These are phyloP conservation scores for Ruellia speciosa DNA, from an alignment of 305 asterid genomes.

Conservation along the genomic window DNA sequence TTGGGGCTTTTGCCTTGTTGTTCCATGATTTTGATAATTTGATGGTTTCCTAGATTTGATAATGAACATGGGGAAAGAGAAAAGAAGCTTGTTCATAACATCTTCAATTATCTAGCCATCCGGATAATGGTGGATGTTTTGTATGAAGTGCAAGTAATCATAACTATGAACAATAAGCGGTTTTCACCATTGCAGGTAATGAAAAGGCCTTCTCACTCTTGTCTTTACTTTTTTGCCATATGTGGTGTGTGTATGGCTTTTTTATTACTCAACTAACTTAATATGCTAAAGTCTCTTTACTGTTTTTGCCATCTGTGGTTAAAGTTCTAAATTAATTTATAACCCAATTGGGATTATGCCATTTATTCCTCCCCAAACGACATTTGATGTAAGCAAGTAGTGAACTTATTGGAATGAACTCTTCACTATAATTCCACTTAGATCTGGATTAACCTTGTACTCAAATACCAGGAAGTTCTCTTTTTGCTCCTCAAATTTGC, in stretches of 20 bases:
- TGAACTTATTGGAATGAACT: slow-evolving; percentile 3
- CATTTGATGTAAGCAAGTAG: not conserved
- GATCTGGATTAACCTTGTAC: not conserved
- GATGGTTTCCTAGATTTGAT: too few relatives aligned
- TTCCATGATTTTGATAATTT: too few relatives aligned
- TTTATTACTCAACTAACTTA: not conserved
- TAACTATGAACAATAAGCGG: too few relatives aligned
- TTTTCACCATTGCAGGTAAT: too few relatives aligned
- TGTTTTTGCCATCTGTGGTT: not conserved
- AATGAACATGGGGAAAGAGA: too few relatives aligned
- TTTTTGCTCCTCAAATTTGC: too few relatives aligned
- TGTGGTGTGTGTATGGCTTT: slow-evolving; percentile 5
- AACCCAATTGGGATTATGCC: slow-evolving; percentile 8
- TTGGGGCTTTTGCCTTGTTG: too few relatives aligned
- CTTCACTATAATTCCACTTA: not conserved
- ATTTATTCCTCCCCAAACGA: not conserved
- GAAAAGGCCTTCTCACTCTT: too few relatives aligned
- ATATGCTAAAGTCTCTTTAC: not conserved
- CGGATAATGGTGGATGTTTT: too few relatives aligned
- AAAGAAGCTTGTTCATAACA: too few relatives aligned
- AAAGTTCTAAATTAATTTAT: not conserved
- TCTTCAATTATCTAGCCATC: too few relatives aligned
- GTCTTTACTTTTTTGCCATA: not conserved
- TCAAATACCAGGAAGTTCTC: not conserved
- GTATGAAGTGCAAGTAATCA: too few relatives aligned